phyloP scores from a whole-genome alignment of 306 rosid species.

The Abrus pulchellus region DNA sequence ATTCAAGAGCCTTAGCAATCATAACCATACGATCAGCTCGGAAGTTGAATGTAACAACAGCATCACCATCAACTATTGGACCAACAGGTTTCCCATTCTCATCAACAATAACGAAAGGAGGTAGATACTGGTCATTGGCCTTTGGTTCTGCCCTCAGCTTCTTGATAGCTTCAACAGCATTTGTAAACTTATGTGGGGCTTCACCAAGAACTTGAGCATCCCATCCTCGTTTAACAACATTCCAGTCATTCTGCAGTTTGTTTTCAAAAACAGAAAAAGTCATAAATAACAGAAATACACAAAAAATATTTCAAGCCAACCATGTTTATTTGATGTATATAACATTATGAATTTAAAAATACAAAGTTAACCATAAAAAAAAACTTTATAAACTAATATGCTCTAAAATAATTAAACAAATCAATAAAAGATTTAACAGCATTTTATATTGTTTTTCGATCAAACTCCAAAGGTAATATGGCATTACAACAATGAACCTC shows the following conservation, averaged over 20 bases:
- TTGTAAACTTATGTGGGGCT: conserved; percentile 85
- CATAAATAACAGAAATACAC: conserved; percentile 5
- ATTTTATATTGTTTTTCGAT: background rate
- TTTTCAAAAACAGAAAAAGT: conserved; percentile 12
- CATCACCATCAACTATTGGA: conserved; percentile 97
- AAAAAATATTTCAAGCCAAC: background rate
- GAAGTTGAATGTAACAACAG: conserved; percentile 94
- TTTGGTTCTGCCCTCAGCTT: conserved; percentile 75
- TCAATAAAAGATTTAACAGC: background rate
- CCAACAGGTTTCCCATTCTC: conserved; percentile 89
- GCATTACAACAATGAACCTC: background rate
- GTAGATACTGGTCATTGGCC: conserved; percentile 89
- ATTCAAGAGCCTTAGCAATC: conserved; percentile 97
- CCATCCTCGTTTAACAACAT: conserved; percentile 99
- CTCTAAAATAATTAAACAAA: background rate
- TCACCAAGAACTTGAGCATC: conserved; percentile 99
- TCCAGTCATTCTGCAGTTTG: conserved; percentile 90
- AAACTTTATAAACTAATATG: background rate
- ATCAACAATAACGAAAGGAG: conserved; percentile 93
- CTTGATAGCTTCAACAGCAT: conserved; percentile 86
- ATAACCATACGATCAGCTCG: conserved; percentile 97
- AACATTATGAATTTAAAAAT: background rate
- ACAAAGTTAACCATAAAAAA: background rate
- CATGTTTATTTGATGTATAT: background rate
- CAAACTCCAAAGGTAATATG: background rate